These are phyloP conservation scores for Asterella californica DNA, from an alignment of 225 moss, liverwort and hornwort species.

Conservation along the genomic window DNA sequence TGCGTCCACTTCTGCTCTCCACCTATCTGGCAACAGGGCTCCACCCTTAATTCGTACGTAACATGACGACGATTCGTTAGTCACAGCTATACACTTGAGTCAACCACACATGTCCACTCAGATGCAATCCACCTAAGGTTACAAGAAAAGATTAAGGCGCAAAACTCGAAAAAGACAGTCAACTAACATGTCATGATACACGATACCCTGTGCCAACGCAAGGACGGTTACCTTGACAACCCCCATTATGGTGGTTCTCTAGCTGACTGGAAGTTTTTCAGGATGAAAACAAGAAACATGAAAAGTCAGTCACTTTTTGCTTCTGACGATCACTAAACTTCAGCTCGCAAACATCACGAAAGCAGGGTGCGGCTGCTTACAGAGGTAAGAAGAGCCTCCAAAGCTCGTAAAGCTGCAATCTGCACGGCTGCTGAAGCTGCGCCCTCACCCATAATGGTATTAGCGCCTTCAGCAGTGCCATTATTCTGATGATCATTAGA, in stretches of 20 bases:
- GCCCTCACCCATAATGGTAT: constrained; percentile 47
- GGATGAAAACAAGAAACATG: background rate
- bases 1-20: constrained; percentile 94
- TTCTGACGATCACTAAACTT: too few species aligned
- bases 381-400: constrained; percentile 92
- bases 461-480: constrained; percentile 48
- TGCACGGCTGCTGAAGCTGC: constrained; percentile 73
- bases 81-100: background rate
- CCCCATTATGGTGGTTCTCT: background rate
- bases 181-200: background rate
- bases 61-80: too few species aligned
- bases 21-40: constrained; percentile 83
- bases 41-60: constrained; percentile 51
- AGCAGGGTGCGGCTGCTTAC: constrained; percentile 37
- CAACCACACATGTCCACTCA: background rate
- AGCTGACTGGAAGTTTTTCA: background rate
- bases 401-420: constrained; percentile 86
- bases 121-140: background rate
- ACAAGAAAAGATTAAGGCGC: background rate
- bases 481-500: constrained; percentile 63
- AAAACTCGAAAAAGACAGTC: background rate
- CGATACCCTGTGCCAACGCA: background rate
- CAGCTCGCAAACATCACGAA: background rate
- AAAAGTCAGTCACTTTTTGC: background rate
- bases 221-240: background rate